Evolutionary conservation across 2,329 filamentous ascomycete species (phyloP), one percentile per base, ranked within the genome.

Genomic region (Clonostachys chloroleuca): DNA sequence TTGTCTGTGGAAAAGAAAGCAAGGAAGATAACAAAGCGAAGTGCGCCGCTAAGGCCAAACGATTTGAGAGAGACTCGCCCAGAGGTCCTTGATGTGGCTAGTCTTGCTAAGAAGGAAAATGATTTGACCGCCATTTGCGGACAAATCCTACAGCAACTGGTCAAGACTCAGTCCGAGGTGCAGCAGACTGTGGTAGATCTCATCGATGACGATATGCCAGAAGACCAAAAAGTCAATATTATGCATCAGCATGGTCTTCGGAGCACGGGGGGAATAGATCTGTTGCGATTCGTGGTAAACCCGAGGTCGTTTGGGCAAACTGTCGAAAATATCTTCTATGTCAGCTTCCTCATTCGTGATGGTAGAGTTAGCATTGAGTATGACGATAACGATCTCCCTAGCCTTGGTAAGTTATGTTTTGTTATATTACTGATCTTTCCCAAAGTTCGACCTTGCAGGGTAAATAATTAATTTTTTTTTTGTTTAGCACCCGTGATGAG

Each of bases 321-420:
- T 0, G 84, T 99, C 7, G 94, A 99, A 63, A 99, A 99, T 58
- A 75, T 99, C 57, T 99, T 99, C 66, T 97, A 97, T 63, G 81
- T 96, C 56, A 95, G 89, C 62, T 99, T 99, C 60, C 70, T 99
- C 51, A 90, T 97, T 50, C 83, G 89, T 49, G 94, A 99, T 66
- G 91, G 91, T 12, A 82, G 80, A 50, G 80, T 91, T 6, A 82
- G 81, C 34, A 76, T 99, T n/a, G 74, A 80, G 4, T 78, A 83
- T 47, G 92, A 96, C 59, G 77, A 83, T 12, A 70, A 86, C 50
- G 84, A 80, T 2, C 69, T 96, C 40, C 92, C 92, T n/a, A 83
- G 24, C 9, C 24, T 30, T 30, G 24, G 24, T 30, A 30, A 89
- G 18, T 66, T 97, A 43, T 74, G 91, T 95, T n/a, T 3, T 4